Evolutionary conservation across 495 filamentous ascomycete genomes (phyloP).

Genomic region (Neurospora sp.): DNA sequence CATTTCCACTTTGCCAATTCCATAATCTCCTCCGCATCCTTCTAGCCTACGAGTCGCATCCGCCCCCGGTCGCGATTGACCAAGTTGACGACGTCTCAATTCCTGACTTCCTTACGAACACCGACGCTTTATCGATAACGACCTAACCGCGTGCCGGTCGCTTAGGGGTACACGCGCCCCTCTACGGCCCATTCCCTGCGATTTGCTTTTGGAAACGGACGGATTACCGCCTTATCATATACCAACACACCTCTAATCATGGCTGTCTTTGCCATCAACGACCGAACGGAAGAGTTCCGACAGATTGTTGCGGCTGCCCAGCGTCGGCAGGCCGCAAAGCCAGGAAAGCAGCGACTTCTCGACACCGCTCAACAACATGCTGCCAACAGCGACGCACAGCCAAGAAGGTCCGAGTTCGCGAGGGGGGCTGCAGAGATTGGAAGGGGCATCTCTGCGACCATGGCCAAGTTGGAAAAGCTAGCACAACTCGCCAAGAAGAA

Average conservation of each 20-base stretch:
- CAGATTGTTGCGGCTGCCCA: conserved; percentile 79
- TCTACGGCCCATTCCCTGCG: not conserved
- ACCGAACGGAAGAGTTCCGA: conserved; percentile 89
- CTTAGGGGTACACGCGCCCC: conserved; percentile 1
- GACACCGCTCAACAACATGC: conserved; percentile 59
- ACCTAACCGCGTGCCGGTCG: not conserved
- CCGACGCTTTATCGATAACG: not conserved
- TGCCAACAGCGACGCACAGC: conserved; percentile 51
- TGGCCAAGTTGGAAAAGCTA: conserved; percentile 85
- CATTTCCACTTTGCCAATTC: not conserved
- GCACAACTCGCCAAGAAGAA: conserved; percentile 93
- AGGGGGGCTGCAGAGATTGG: conserved; percentile 83
- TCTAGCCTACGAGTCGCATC: not conserved
- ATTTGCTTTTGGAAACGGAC: not conserved
- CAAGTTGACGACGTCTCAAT: not conserved
- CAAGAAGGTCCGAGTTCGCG: conserved; percentile 67
- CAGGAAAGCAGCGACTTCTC: conserved; percentile 66
- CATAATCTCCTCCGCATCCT: not conserved
- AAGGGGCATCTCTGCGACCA: conserved; percentile 79
- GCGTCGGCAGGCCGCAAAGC: conserved; percentile 58
- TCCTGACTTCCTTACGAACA: not conserved
- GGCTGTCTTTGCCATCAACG: conserved; percentile 71
- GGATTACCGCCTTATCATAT: not conserved
- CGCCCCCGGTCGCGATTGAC: not conserved
- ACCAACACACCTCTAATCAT: conserved; percentile 18